A percentile compares a stretch with the other conserved stretches of the same genome.
Conservation (phyloP, 306 rosid species). For the Dicorynia guianensis region DNA sequence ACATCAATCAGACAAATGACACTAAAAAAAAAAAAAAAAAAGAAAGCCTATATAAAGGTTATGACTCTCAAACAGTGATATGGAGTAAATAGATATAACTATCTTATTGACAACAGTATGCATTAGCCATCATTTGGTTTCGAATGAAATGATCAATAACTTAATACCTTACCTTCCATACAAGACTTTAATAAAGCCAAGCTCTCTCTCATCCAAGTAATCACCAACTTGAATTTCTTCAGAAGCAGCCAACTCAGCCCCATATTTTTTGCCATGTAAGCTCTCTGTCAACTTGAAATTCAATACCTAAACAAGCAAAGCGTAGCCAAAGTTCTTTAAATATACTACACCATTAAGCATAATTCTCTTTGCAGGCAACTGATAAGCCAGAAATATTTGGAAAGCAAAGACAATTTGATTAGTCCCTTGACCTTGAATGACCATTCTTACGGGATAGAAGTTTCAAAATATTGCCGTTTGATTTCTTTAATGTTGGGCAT, state of each 20-base stretch:
- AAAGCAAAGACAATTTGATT: constrained; percentile 22
- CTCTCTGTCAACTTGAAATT: constrained; percentile 56
- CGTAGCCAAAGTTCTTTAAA: constrained; percentile 32
- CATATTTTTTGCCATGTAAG: constrained; percentile 49
- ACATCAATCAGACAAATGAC: constrained; percentile 12
- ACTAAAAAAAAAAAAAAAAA: constrained; percentile 24
- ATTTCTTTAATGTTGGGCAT: neutral
- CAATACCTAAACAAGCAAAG: constrained; percentile 68
- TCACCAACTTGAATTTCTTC: constrained; percentile 54
- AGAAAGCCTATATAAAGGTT: constrained; percentile 7
- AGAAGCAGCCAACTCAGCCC: constrained; percentile 45
- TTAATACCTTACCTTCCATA: constrained; percentile 72
- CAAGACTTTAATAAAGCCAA: constrained; percentile 74
- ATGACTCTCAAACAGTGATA: constrained; percentile 1
- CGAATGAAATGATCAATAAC: constrained; percentile 30
- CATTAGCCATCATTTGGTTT: constrained; percentile 31
- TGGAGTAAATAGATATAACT: neutral
- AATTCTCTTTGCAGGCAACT: constrained; percentile 16
- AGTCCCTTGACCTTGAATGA: neutral
- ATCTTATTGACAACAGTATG: constrained; percentile 13
- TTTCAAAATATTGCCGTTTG: neutral
- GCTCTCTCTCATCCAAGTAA: constrained; percentile 62
- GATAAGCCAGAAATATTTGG: neutral
- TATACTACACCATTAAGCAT: constrained; percentile 8
- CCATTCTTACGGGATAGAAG: neutral